These are phyloP conservation scores for Laetiporus sulphureus DNA, from an alignment of 1,284 basidiomycete species.

Conservation along the genomic window DNA sequence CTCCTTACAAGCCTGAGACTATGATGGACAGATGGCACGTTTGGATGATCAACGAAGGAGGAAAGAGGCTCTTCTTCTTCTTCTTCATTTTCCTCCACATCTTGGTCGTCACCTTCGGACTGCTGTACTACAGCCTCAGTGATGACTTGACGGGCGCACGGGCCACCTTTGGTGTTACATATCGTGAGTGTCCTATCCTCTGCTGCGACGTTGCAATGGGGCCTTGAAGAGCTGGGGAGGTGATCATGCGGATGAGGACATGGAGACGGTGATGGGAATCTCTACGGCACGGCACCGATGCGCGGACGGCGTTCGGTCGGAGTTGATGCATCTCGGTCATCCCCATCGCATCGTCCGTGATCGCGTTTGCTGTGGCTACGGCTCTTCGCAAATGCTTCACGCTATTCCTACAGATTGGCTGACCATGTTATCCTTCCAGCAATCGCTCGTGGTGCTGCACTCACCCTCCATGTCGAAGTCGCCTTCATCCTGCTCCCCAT, in stretches of 20 bases:
- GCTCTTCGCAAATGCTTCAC: too few relatives aligned
- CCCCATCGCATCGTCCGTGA: too few relatives aligned
- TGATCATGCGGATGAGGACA: too few relatives aligned
- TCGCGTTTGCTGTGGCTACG: too few relatives aligned
- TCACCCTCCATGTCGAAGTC: constrained; percentile 82
- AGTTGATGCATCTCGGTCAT: too few relatives aligned
- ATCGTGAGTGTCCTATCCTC: constrained; percentile 44
- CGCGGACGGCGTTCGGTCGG: too few relatives aligned
- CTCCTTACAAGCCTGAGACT: constrained; percentile 30
- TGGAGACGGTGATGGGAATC: too few relatives aligned
- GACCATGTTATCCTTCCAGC: constrained; percentile 39
- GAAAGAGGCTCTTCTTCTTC: constrained; percentile 68
- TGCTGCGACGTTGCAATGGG: background rate
- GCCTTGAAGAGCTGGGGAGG: too few relatives aligned
- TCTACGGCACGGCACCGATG: too few relatives aligned
- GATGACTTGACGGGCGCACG: constrained; percentile 69
- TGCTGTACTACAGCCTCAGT: constrained; percentile 71
- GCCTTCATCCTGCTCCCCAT: constrained; percentile 88
- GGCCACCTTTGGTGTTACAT: constrained; percentile 64
- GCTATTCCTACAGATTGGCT: too few relatives aligned
- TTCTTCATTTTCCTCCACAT: constrained; percentile 73
- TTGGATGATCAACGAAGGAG: constrained; percentile 92
- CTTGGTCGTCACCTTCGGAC: constrained; percentile 68
- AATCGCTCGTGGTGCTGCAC: constrained; percentile 77
- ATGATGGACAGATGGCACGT: constrained; percentile 44